These are phyloP conservation scores for Firmiana major DNA, from an alignment of 345 rosid species.

Conservation along the genomic window DNA sequence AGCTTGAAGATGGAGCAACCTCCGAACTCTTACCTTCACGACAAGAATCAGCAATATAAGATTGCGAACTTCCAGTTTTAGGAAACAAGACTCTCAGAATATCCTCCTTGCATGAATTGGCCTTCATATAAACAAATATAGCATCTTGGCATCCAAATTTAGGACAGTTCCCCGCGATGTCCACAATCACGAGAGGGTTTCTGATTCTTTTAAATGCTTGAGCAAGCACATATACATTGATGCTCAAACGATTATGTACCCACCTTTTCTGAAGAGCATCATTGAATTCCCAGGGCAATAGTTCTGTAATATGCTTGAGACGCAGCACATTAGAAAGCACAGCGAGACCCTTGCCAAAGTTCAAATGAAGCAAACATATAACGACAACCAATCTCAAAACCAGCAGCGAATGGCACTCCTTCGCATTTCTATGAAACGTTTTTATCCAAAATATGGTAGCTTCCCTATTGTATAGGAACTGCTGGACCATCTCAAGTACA, in stretches of 20 bases:
- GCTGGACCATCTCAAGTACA: background rate
- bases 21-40: slow-evolving; percentile 4
- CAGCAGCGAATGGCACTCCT: slow-evolving; percentile 13
- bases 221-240: slow-evolving; percentile 13
- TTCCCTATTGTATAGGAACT: slow-evolving; percentile 8
- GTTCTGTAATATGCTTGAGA: slow-evolving; percentile 12
- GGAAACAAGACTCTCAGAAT: slow-evolving; percentile 25
- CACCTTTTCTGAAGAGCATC: slow-evolving; percentile 9
- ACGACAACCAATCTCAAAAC: slow-evolving; percentile 34
- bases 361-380: slow-evolving; percentile 30
- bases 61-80: background rate
- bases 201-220: slow-evolving; percentile 27
- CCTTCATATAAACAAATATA: slow-evolving; percentile 33
- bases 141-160: slow-evolving; percentile 10
- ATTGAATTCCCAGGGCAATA: slow-evolving; percentile 22
- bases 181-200: slow-evolving; percentile 34
- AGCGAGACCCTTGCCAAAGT: slow-evolving; percentile 20
- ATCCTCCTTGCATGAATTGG: slow-evolving; percentile 20
- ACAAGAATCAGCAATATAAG: background rate
- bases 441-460: slow-evolving; percentile 31
- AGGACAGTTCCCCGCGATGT: slow-evolving; percentile 3
- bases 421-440: background rate
- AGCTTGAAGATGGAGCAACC: background rate
- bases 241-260: background rate
- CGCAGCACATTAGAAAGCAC: slow-evolving; percentile 20